A percentile compares a stretch with the other conserved stretches of the same genome.
These are phyloP conservation scores for Kluyveromyces sp. DNA, from an alignment of 1,139 yeast species.

Conservation along the genomic window DNA sequence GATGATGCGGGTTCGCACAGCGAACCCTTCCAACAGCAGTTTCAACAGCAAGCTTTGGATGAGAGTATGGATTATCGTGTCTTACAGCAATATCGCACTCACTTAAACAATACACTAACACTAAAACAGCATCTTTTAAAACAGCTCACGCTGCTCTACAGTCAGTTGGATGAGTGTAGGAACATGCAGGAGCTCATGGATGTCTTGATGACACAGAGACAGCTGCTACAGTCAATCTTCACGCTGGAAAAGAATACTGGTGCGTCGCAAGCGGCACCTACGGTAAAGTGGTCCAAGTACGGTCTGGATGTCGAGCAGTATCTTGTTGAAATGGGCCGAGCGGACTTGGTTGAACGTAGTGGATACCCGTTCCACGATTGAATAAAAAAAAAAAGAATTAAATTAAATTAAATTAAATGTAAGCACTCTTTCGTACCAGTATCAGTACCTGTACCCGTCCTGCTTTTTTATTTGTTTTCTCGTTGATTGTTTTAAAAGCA, in stretches of 20 bases:
- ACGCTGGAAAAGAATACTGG: constrained; percentile 20
- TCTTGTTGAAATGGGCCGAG: constrained; percentile 14
- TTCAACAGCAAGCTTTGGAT: constrained; percentile 19
- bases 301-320: constrained; percentile 24
- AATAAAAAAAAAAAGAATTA: neutral
- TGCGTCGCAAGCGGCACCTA: constrained; percentile 21
- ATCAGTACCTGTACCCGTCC: too few relatives aligned
- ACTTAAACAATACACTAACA: constrained; percentile 16
- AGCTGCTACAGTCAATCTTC: constrained; percentile 24
- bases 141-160: constrained; percentile 22
- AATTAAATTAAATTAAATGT: neutral
- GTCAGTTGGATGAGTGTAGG: constrained; percentile 22
- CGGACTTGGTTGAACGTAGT: constrained; percentile 8
- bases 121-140: constrained; percentile 18
- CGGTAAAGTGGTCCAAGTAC: constrained; percentile 38
- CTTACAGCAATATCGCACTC: constrained; percentile 18
- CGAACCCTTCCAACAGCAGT: constrained; percentile 6
- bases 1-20: too few relatives aligned
- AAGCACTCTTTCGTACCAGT: too few relatives aligned
- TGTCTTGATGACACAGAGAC: constrained; percentile 19
- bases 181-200: constrained; percentile 28
- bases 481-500: too few relatives aligned
- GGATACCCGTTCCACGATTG: constrained; percentile 11
- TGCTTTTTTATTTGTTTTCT: too few relatives aligned
- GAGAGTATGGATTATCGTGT: constrained; percentile 20